A percentile compares a stretch with the other conserved stretches of the same genome.
These are phyloP conservation scores for Nissolia schottii DNA, from an alignment of 306 rosid genomes.

Conservation along the genomic window DNA sequence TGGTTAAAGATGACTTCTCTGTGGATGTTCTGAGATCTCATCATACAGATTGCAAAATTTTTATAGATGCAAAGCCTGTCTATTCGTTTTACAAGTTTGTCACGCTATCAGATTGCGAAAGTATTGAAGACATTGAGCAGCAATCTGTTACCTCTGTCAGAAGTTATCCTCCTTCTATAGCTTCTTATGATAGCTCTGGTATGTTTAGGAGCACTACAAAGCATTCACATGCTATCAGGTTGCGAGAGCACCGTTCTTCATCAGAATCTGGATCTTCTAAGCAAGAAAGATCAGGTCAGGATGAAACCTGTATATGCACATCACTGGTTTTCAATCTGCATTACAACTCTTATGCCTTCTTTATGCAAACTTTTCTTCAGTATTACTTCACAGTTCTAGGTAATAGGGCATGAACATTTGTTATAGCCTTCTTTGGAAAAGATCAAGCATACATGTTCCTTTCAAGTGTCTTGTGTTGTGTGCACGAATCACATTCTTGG, in stretches of 20 bases:
- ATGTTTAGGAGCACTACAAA: slow-evolving; percentile 13
- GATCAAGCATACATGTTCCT: neutral
- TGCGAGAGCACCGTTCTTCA: slow-evolving; percentile 23
- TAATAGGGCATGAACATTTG: neutral
- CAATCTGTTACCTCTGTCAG: slow-evolving; percentile 28
- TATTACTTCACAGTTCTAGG: neutral
- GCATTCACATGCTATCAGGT: slow-evolving; percentile 28
- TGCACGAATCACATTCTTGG: neutral
- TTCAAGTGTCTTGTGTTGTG: neutral
- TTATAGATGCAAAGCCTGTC: slow-evolving; percentile 35
- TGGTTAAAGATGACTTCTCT: slow-evolving; percentile 48
- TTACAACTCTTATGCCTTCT: neutral
- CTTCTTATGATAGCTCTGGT: slow-evolving; percentile 32
- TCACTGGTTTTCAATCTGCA: neutral
- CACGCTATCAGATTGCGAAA: slow-evolving; percentile 26
- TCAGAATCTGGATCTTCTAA: slow-evolving; percentile 32
- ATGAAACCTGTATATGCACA: neutral
- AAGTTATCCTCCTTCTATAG: slow-evolving; percentile 23
- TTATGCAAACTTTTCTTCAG: neutral
- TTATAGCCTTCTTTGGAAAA: neutral
- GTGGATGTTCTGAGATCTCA: slow-evolving; percentile 42
- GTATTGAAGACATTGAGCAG: slow-evolving; percentile 36
- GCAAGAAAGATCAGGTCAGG: slow-evolving; percentile 56
- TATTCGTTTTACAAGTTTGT: slow-evolving; percentile 51
- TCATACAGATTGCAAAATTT: slow-evolving; percentile 19